Evolutionary conservation across 805 yeast species (phyloP).

Genomic region (Wickerhamiella dianesei): DNA sequence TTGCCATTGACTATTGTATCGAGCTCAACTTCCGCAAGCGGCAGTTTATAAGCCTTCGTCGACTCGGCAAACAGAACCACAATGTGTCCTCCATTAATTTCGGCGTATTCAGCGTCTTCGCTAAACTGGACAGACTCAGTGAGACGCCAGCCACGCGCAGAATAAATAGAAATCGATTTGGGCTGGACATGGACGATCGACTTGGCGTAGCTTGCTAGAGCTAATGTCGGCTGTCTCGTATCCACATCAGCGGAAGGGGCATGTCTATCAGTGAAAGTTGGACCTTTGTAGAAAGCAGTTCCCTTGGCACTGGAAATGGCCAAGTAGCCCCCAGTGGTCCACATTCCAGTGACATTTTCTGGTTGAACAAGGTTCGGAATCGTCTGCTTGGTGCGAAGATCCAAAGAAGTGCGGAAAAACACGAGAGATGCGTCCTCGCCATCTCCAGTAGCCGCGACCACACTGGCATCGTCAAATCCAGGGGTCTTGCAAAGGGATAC

Average conservation of each 20-base stretch:
- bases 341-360: slow-evolving; percentile 1
- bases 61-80: slow-evolving; percentile 1
- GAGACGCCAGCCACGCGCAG: slow-evolving; percentile 4
- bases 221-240: slow-evolving; percentile 7
- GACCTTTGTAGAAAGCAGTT: background rate
- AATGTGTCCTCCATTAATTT: slow-evolving; percentile 3
- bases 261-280: background rate
- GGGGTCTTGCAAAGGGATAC: background rate
- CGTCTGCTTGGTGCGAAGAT: slow-evolving; percentile 6
- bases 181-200: slow-evolving; percentile 6
- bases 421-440: background rate
- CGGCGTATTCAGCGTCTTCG: slow-evolving; percentile 5
- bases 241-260: slow-evolving; percentile 2
- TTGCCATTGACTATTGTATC: background rate
- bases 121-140: background rate
- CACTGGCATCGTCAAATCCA: background rate
- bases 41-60: background rate
- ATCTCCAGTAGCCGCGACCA: background rate
- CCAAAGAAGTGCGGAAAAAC: background rate
- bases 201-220: slow-evolving; percentile 3
- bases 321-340: background rate
- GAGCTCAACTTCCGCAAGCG: background rate
- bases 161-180: background rate
- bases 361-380: slow-evolving; percentile 4
- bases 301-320: background rate